Conservation (phyloP, 805 yeast genomes). For the Kuraishia borneana region DNA sequence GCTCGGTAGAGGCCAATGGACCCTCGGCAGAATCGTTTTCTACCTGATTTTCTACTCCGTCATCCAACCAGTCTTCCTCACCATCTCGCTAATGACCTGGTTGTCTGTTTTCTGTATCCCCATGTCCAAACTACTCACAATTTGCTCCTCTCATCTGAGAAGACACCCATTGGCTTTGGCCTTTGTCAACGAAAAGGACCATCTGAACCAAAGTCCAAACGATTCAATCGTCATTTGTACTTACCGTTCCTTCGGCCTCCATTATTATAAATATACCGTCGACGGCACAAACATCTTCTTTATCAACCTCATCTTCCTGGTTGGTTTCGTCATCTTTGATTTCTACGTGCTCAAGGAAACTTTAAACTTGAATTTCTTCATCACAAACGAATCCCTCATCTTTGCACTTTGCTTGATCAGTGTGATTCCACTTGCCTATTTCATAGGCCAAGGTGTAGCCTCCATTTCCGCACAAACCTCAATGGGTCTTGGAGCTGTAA, state of each 20-base stretch:
- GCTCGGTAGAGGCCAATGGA: constrained; percentile 93
- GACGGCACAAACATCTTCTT: constrained; percentile 94
- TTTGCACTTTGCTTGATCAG: constrained; percentile 73
- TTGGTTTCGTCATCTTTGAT: constrained; percentile 73
- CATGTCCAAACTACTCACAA: constrained; percentile 70
- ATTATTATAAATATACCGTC: constrained; percentile 91
- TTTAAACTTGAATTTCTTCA: constrained; percentile 24
- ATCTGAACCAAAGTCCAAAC: constrained; percentile 32
- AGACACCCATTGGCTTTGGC: constrained; percentile 86
- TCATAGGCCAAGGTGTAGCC: constrained; percentile 99
- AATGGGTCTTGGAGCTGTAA: constrained; percentile 98
- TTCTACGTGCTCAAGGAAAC: constrained; percentile 49
- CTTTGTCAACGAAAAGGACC: constrained; percentile 48
- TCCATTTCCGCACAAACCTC: constrained; percentile 97
- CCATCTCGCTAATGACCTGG: constrained; percentile 62
- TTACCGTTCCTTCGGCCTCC: constrained; percentile 83
- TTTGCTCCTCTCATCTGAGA: constrained; percentile 66
- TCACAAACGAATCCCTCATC: constrained; percentile 53
- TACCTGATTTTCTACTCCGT: constrained; percentile 59
- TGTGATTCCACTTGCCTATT: constrained; percentile 88
- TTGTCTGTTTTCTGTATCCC: constrained; percentile 82
- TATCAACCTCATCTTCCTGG: constrained; percentile 72
- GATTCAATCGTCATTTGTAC: constrained; percentile 73
- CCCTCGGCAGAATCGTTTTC: constrained; percentile 67
- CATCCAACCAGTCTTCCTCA: constrained; percentile 53